Evolutionary conservation across 148 eudicot genomes (phyloP), one percentile per base, ranked within the genome.

Genomic region (Rhododendron simsii): DNA sequence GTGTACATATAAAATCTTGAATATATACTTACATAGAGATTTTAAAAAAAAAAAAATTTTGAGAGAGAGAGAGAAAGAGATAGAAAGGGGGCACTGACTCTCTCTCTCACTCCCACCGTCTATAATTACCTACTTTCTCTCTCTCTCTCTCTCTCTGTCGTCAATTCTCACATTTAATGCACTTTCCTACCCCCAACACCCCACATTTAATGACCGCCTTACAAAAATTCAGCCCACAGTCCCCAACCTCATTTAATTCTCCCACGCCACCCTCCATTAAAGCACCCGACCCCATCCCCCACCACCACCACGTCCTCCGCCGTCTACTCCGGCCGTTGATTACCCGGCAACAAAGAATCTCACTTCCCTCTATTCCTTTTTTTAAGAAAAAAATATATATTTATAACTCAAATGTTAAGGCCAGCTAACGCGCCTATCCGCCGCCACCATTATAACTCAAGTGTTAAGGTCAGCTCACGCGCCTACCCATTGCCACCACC

Each of bases 161-260:
- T 81, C 69, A 86, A 82, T 45, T 33, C 73, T 63, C 35, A 55
- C 88, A 90, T 87, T 90, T 9, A 86, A 80, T 87, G 89, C 75
- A 13, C 57, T 7, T 21, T 41, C 80, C 73, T 78, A 80, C 37
- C 5, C 28, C 83, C 82, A 80, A 80, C 67, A 23, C 21, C 45
- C 8, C 35, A 63, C 89, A 91, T 89, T 91, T 79, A 91, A 83
- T 89, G 87, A 87, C 78, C 48, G 41, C 88, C 88, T 78, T 50
- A 83, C 65, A 78, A 41, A 51, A 78, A 69, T 67, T 83, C 78
- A 83, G 77, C 78, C n/a, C 74, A 21, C n/a, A 6, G 71, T 45
- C 75, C 71, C 33, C 7, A 35, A 28, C 11, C 74, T 45, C 89
- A 84, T 88, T 90, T 83, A 90, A 82, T 88, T 81, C 86, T 12